Percentiles rank a stretch among this genome's conserved stretches.
phyloP scores from a whole-genome alignment of 2,329 filamentous ascomycete genomes.

The Rugonectria rugulosa region DNA sequence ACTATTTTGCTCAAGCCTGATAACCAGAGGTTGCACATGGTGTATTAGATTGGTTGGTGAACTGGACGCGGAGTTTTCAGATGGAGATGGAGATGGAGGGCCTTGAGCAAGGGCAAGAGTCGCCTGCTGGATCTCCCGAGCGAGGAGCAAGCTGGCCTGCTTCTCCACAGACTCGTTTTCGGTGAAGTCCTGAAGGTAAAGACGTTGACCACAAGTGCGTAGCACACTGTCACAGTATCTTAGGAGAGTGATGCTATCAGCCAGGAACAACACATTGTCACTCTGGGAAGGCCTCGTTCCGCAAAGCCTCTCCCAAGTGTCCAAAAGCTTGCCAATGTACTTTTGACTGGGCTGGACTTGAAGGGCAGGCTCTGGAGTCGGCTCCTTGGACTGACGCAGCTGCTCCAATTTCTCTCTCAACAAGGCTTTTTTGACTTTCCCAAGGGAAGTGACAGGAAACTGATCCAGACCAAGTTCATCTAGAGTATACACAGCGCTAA shows the following conservation, averaged over 20 bases:
- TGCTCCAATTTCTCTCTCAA: slow-evolving; percentile 39
- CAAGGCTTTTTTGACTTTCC: slow-evolving; percentile 53
- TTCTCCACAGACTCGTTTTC: slow-evolving; percentile 42
- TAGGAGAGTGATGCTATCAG: slow-evolving; percentile 48
- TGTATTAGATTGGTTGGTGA: not conserved
- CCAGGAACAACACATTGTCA: slow-evolving; percentile 40
- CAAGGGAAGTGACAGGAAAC: slow-evolving; percentile 52
- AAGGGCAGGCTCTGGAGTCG: not conserved
- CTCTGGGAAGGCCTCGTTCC: slow-evolving; percentile 36
- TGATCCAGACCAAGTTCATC: slow-evolving; percentile 48
- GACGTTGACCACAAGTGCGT: slow-evolving; percentile 34
- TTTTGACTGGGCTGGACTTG: not conserved
- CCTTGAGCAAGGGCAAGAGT: slow-evolving; percentile 18
- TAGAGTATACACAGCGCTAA: slow-evolving; percentile 51
- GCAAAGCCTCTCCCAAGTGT: slow-evolving; percentile 42
- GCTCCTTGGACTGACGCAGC: slow-evolving; percentile 15
- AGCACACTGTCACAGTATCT: slow-evolving; percentile 47
- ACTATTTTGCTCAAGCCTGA: not conserved
- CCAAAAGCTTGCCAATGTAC: slow-evolving; percentile 30
- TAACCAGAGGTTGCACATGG: not conserved
- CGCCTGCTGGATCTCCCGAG: slow-evolving; percentile 30
- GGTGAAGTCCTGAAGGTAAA: slow-evolving; percentile 47
- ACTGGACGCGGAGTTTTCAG: not conserved
- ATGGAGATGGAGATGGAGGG: not conserved
- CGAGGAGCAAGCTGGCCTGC: slow-evolving; percentile 39